Percentiles rank a stretch among this genome's conserved stretches.
These are phyloP conservation scores for Candida sanyiensis DNA, from an alignment of 805 yeast species.

Conservation along the genomic window DNA sequence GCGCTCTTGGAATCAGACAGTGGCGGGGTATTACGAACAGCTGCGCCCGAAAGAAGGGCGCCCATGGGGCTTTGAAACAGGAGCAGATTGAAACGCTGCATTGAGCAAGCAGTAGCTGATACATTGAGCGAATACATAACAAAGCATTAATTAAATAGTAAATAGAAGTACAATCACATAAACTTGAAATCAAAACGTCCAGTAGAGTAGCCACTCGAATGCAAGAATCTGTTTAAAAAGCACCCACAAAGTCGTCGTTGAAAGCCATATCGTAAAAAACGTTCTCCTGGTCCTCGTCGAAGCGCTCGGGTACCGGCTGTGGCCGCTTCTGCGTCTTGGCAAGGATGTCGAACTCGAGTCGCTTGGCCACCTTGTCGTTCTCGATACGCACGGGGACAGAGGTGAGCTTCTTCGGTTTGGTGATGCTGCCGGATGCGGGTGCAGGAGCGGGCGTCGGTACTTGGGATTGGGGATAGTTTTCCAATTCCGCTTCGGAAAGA, in stretches of 20 bases:
- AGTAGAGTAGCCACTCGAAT: neutral
- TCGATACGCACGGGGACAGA: neutral
- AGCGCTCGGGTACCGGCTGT: neutral
- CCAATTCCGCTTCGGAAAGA: slow-evolving; percentile 3
- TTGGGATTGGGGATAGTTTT: neutral
- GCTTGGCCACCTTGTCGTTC: slow-evolving; percentile 11
- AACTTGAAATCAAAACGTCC: too few relatives aligned
- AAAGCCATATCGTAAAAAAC: slow-evolving; percentile 5
- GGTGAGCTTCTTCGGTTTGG: slow-evolving; percentile 15
- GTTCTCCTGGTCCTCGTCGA: slow-evolving; percentile 5
- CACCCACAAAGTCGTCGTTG: slow-evolving; percentile 3
- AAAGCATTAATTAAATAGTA: too few relatives aligned
- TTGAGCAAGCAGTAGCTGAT: too few relatives aligned
- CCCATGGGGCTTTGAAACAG: too few relatives aligned
- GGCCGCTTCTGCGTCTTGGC: neutral
- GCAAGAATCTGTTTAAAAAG: neutral
- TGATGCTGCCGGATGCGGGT: slow-evolving; percentile 14
- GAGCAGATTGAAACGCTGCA: too few relatives aligned
- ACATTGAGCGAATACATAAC: too few relatives aligned
- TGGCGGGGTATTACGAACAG: too few relatives aligned
- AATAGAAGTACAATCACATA: too few relatives aligned
- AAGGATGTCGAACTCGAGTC: slow-evolving; percentile 9
- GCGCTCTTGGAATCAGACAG: too few relatives aligned
- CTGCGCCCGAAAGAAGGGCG: too few relatives aligned
- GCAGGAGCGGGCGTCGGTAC: slow-evolving; percentile 1